Percentiles rank a stretch among this genome's conserved stretches.
Conservation (phyloP, 345 rosid genomes). For the Syzygium jambos region DNA sequence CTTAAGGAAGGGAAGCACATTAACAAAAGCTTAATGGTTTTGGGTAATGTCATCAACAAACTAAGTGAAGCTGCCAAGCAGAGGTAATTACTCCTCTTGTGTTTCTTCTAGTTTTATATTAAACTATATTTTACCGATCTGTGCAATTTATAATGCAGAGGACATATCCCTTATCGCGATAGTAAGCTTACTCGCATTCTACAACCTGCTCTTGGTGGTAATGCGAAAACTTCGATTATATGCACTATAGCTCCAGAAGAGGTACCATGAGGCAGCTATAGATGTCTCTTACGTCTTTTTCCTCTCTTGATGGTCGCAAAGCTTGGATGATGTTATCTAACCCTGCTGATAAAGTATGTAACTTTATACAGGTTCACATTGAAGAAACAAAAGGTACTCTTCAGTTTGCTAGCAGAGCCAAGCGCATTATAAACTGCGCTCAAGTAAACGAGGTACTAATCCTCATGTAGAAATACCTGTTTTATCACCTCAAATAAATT, state of each 20-base stretch:
- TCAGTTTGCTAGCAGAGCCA: constrained; percentile 96
- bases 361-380: constrained; percentile 57
- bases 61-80: constrained; percentile 73
- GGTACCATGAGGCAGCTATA: constrained; percentile 26
- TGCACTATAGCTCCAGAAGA: constrained; percentile 98
- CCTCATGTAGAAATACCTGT: neutral
- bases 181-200: constrained; percentile 97
- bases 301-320: neutral
- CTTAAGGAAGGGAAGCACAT: constrained; percentile 90
- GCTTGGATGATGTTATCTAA: neutral
- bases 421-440: constrained; percentile 85
- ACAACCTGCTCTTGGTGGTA: constrained; percentile 97
- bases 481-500: neutral
- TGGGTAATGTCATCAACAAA: constrained; percentile 94
- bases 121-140: neutral
- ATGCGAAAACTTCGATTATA: constrained; percentile 93
- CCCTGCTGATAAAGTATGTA: neutral
- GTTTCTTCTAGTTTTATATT: neutral
- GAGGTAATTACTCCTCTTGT: constrained; percentile 34
- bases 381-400: constrained; percentile 97
- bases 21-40: constrained; percentile 93
- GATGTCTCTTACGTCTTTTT: neutral
- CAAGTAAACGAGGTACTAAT: constrained; percentile 85
- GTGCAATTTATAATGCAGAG: constrained; percentile 33
- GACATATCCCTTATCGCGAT: constrained; percentile 96